Evolutionary conservation across 2,329 filamentous ascomycete species (phyloP), one percentile per base, ranked within the genome.

Genomic region (Colletotrichum sp.): DNA sequence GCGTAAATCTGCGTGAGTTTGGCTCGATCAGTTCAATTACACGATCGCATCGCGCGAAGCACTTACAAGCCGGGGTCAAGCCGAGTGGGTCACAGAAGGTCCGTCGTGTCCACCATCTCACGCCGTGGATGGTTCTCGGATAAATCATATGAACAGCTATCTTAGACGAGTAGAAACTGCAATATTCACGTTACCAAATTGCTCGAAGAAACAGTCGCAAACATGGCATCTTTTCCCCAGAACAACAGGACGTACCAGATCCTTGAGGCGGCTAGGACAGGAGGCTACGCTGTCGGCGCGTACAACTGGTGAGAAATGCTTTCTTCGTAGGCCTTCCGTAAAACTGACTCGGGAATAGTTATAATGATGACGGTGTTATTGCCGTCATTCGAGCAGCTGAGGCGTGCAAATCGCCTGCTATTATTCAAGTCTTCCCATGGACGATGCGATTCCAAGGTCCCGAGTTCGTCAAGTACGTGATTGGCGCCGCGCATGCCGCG

Each of bases 351-450:
- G 10, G 9, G 0, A 18, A 32, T 7, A 62, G 59, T 10, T 62
- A 62, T 0, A 62, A 62, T 18, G 59, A 62, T 9, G 59, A 62
- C 16, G 28, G 59, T n/a, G 59, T 62, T 4, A 62, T 62, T 4
- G 28, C 59, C 0, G 59, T 62, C 3, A 62, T 62, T 32, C 18
- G 28, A 0, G 59, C 59, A 62, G 59, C 59, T 8, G 59, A 62
- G 18, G 28, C 26, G 0, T 62, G 59, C 59, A 62, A 62, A 1
- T 91, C 91, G 0, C 91, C 92, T 0, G 87, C 91, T 16, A 92
- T 93, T 82, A 91, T 93, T 81, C 90, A 92, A 52, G 88, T 93
- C 78, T 93, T 93, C 81, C 92, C 92, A 15, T 93, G 92, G 92
- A 91, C 92, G 0, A 85, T 93, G 49, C 85, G 89, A 60, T 93